Evolutionary conservation across 2,329 filamentous ascomycete genomes (phyloP).

Genomic region (Colletotrichum sp.): DNA sequence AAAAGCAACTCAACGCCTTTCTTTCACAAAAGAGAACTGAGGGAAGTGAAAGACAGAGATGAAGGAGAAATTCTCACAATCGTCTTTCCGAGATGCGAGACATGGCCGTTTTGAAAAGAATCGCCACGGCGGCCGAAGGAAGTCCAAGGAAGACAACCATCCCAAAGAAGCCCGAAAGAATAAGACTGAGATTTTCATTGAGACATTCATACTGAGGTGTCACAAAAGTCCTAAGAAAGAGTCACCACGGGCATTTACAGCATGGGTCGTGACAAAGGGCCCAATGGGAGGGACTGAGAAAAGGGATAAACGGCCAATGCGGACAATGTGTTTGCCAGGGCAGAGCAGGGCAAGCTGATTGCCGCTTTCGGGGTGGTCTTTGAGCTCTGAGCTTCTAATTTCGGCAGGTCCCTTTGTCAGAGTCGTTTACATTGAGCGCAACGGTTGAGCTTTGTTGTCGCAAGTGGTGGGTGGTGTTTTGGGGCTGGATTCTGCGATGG

Average conservation of each 20-base stretch:
- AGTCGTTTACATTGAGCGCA: not conserved
- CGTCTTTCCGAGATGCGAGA: slow-evolving; percentile 1
- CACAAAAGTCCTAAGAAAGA: not conserved
- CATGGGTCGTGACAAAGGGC: not conserved
- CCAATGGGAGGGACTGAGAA: not conserved
- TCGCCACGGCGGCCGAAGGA: not conserved
- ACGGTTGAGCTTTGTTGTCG: not conserved
- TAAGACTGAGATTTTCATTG: not conserved
- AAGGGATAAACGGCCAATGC: not conserved
- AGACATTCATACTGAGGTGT: not conserved
- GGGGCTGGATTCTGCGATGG: not conserved
- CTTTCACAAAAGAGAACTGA: not conserved
- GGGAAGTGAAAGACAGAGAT: not conserved
- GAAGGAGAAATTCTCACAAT: not conserved
- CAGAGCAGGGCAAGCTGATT: not conserved
- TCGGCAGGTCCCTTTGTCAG: not conserved
- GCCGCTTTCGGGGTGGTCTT: not conserved
- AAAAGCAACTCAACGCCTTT: not conserved
- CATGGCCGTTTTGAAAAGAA: slow-evolving; percentile 4
- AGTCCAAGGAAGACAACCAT: not conserved
- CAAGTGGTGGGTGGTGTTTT: not conserved
- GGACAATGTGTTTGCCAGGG: not conserved
- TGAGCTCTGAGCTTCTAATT: not conserved
- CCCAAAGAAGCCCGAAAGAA: not conserved
- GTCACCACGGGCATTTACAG: not conserved